Evolutionary conservation across 208 protist species (phyloP).

Genomic region (Trypanosoma brucei): DNA sequence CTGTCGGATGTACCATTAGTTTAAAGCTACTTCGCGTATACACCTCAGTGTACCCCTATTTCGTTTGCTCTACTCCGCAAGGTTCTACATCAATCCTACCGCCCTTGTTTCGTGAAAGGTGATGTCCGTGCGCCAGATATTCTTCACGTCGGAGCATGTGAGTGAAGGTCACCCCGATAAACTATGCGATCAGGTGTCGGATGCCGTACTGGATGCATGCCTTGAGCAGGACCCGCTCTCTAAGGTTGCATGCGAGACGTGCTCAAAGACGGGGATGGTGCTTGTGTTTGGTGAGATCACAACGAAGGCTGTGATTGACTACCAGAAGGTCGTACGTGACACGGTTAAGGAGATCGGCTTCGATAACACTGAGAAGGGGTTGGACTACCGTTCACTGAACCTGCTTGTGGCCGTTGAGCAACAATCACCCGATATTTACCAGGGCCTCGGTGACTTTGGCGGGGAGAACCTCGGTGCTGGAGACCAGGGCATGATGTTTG

Average conservation of each 20-base stretch:
- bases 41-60: neutral
- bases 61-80: too few relatives aligned
- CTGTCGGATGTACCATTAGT: neutral
- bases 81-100: too few relatives aligned
- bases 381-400: slow-evolving; percentile 6
- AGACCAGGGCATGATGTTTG: slow-evolving; percentile 8
- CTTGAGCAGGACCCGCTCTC: slow-evolving; percentile 7
- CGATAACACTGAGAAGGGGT: slow-evolving; percentile 4
- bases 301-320: slow-evolving; percentile 96
- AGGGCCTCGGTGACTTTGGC: slow-evolving; percentile 5
- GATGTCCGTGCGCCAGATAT: slow-evolving; percentile 3
- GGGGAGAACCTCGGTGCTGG: slow-evolving; percentile 5
- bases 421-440: slow-evolving; percentile 5
- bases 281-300: slow-evolving; percentile 8
- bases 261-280: slow-evolving; percentile 4
- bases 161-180: slow-evolving; percentile 9
- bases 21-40: neutral
- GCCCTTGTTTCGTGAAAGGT: neutral
- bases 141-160: slow-evolving; percentile 6
- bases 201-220: slow-evolving; percentile 3
- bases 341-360: slow-evolving; percentile 52
- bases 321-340: slow-evolving; percentile 95
- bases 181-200: slow-evolving; percentile 4
- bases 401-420: slow-evolving; percentile 6
- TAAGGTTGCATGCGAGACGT: slow-evolving; percentile 9